phyloP scores from a whole-genome alignment of 495 filamentous ascomycete species.

The Aspergillus ostianus region DNA sequence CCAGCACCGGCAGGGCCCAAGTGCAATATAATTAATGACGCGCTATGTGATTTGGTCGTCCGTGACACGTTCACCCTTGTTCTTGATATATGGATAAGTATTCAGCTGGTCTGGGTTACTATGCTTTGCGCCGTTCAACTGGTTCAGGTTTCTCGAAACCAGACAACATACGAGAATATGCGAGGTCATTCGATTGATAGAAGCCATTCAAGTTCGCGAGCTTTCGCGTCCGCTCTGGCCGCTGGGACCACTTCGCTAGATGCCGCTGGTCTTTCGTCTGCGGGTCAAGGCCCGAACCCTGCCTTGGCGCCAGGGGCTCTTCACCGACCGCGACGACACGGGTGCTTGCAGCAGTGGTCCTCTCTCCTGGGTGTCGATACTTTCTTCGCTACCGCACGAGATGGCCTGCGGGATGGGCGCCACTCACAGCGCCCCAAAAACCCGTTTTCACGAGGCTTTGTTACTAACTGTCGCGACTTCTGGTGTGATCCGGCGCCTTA shows the following conservation, averaged over 20 bases:
- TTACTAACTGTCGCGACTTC: conserved; percentile 92
- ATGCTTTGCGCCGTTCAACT: conserved; percentile 95
- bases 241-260: conserved; percentile 66
- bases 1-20: conserved; percentile 44
- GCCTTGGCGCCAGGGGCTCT: conserved; percentile 35
- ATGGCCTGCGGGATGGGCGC: conserved; percentile 56
- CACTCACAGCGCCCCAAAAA: conserved; percentile 59
- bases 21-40: conserved; percentile 74
- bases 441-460: conserved; percentile 76
- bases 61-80: conserved; percentile 82
- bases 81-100: conserved; percentile 68
- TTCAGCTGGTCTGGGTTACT: conserved; percentile 90
- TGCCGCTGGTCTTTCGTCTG: conserved; percentile 64
- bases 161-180: conserved; percentile 97
- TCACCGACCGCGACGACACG: conserved; percentile 47
- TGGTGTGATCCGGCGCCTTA: conserved; percentile 87
- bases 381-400: conserved; percentile 78
- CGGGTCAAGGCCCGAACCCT: conserved; percentile 50
- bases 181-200: conserved; percentile 57
- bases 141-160: conserved; percentile 82
- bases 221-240: conserved; percentile 74
- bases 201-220: conserved; percentile 55
- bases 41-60: conserved; percentile 69
- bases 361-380: conserved; percentile 85
- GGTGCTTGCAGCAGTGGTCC: conserved; percentile 75